These are phyloP conservation scores for Mucor saturninus DNA, from an alignment of 371 early-diverging fungal genomes.

Conservation along the genomic window DNA sequence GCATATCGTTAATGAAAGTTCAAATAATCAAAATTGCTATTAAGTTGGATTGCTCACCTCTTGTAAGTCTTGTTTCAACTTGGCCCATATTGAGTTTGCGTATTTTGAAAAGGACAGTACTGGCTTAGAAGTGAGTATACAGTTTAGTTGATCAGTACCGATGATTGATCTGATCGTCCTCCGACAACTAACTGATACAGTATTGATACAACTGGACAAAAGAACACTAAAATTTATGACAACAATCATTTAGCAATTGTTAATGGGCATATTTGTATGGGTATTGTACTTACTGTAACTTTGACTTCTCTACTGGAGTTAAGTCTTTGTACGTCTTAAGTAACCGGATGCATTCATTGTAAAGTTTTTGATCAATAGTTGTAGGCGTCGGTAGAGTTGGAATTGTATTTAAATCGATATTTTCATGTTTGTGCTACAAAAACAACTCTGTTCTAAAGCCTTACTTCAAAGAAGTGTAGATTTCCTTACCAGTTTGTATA, in stretches of 20 bases:
- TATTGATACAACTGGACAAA: not conserved
- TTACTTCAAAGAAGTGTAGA: not conserved
- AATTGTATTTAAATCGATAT: conserved; percentile 10
- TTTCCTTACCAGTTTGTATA: conserved; percentile 9
- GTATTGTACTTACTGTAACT: conserved; percentile 8
- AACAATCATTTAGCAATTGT: not conserved
- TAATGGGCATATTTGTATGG: conserved; percentile 12
- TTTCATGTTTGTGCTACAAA: conserved; percentile 6
- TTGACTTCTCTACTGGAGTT: conserved; percentile 15
- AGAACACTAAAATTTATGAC: not conserved
- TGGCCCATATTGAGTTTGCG: too few species aligned
- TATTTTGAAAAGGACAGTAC: too few species aligned
- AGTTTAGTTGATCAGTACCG: not conserved
- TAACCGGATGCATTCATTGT: conserved; percentile 11
- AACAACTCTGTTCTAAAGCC: too few species aligned
- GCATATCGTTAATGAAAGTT: too few species aligned
- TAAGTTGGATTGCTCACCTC: too few species aligned
- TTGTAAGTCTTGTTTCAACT: too few species aligned
- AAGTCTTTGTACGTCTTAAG: conserved; percentile 12
- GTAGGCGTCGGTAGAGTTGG: conserved; percentile 5
- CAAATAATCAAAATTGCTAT: too few species aligned
- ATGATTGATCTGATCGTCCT: not conserved
- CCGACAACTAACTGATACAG: too few species aligned
- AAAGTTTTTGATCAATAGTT: conserved; percentile 13
- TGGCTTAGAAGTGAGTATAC: too few species aligned